Conservation (phyloP, 257 asterid genomes). For the Solanum tarapatanum region DNA sequence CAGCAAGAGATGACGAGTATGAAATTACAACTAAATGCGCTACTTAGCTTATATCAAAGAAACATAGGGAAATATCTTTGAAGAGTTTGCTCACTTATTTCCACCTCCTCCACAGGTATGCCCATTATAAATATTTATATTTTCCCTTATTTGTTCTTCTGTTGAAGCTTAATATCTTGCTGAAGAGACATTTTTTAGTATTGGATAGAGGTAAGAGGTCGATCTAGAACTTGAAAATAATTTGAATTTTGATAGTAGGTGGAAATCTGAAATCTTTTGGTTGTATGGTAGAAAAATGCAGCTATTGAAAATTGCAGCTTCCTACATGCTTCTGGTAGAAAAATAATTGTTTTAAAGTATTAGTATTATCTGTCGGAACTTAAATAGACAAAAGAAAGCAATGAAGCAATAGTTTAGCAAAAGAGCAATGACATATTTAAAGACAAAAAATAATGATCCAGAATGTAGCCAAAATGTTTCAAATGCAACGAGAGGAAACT, state of each 20-base stretch:
- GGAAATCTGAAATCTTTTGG: too few species aligned
- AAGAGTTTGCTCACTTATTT: background rate
- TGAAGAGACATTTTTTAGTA: too few species aligned
- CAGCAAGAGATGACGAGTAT: background rate
- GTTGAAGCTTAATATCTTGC: background rate
- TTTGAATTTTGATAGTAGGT: too few species aligned
- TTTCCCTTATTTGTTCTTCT: too few species aligned
- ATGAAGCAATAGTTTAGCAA: background rate
- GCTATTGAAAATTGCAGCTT: background rate
- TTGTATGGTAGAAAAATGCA: background rate
- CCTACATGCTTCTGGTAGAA: background rate
- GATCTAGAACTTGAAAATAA: too few species aligned
- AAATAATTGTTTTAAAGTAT: background rate
- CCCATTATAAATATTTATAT: too few species aligned
- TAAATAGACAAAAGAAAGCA: background rate
- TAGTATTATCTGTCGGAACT: background rate
- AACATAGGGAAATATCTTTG: background rate
- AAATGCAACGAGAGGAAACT: background rate
- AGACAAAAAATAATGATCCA: background rate
- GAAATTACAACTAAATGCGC: background rate
- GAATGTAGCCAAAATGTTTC: background rate
- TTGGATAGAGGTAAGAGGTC: too few species aligned
- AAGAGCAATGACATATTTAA: background rate
- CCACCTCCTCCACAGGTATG: background rate
- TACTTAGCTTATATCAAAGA: background rate